These are phyloP conservation scores for Chlamydomonas eustigma DNA, from an alignment of 139 green algal genomes.

Conservation along the genomic window DNA sequence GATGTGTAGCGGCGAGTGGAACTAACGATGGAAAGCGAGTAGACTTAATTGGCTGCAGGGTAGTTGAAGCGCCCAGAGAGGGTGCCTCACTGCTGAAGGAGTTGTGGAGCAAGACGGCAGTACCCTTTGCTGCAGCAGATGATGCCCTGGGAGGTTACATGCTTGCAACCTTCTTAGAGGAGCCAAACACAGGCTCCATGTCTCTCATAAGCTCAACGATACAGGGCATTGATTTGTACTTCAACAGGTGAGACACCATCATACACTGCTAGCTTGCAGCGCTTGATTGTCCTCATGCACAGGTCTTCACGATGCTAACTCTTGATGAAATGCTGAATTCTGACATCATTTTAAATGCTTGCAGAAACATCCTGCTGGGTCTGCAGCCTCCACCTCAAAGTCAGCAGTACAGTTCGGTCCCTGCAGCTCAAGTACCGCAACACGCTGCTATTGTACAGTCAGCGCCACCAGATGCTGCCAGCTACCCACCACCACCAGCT, in stretches of 20 bases:
- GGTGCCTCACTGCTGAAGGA: slow-evolving; percentile 40
- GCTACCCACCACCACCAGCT: no score
- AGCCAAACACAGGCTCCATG: slow-evolving; percentile 9
- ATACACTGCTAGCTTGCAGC: not conserved
- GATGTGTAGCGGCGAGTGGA: slow-evolving; percentile 20
- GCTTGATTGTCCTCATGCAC: not conserved
- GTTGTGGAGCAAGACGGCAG: slow-evolving; percentile 35
- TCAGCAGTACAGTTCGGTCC: not conserved
- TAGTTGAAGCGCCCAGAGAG: slow-evolving; percentile 31
- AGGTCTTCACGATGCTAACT: not conserved
- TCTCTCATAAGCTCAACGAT: slow-evolving; percentile 24
- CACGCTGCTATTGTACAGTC: no score
- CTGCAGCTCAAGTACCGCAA: not conserved
- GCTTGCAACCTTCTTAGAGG: slow-evolving; percentile 37
- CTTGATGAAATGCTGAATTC: not conserved
- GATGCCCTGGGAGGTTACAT: slow-evolving; percentile 34
- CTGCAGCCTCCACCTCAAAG: not conserved
- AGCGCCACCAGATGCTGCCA: no score
- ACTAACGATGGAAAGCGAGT: slow-evolving; percentile 16
- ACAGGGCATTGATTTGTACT: slow-evolving; percentile 24
- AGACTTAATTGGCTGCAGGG: slow-evolving; percentile 37
- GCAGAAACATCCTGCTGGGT: not conserved
- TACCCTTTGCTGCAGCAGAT: slow-evolving; percentile 44
- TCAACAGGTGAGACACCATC: slow-evolving; percentile 12
- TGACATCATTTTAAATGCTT: not conserved